phyloP scores from a whole-genome alignment of 345 rosid genomes.

The Ceriops zippeliana region DNA sequence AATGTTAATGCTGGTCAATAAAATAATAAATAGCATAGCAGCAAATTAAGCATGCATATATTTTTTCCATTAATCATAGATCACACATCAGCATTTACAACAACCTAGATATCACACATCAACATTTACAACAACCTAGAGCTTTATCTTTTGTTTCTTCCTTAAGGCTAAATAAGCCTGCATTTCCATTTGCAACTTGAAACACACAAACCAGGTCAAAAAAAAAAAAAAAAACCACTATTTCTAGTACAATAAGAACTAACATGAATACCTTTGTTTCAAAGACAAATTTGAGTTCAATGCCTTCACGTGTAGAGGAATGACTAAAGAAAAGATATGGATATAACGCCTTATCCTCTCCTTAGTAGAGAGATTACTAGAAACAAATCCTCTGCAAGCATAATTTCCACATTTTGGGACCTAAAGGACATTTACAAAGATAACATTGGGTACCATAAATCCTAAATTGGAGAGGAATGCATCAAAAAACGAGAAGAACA shows the following conservation, averaged over 20 bases:
- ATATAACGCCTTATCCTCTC: constrained; percentile 81
- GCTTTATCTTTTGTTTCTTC: constrained; percentile 49
- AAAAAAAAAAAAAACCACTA: constrained; percentile 16
- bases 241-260: not conserved
- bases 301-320: constrained; percentile 65
- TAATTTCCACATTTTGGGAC: constrained; percentile 67
- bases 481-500: constrained; percentile 22
- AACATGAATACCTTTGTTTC: constrained; percentile 59
- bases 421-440: constrained; percentile 34
- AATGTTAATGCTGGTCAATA: not conserved
- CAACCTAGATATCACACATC: not conserved
- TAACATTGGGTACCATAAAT: not conserved
- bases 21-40: too few species aligned
- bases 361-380: constrained; percentile 59
- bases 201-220: constrained; percentile 19
- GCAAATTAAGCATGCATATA: not conserved
- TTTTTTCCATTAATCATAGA: not conserved
- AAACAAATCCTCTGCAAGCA: constrained; percentile 73
- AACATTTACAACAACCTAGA: not conserved
- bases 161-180: constrained; percentile 54
- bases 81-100: not conserved
- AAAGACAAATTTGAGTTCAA: constrained; percentile 64
- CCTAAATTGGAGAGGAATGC: not conserved
- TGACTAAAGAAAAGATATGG: constrained; percentile 62
- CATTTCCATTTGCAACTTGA: constrained; percentile 81